Conservation (phyloP, 2,329 filamentous ascomycete genomes). For the Fusarium hainanense region DNA sequence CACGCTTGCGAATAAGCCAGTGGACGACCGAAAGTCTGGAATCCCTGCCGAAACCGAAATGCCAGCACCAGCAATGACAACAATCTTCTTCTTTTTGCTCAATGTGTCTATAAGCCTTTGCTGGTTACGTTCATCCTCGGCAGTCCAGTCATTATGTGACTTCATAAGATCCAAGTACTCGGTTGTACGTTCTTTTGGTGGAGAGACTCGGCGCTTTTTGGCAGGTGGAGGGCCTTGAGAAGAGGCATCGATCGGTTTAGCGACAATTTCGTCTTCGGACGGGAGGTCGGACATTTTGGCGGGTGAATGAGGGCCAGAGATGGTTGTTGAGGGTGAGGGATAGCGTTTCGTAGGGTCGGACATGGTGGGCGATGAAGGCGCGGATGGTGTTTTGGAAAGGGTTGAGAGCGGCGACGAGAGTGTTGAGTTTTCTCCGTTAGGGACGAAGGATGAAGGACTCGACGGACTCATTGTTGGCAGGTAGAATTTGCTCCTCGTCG, state of each 20-base stretch:
- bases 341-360: conserved; percentile 59
- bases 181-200: conserved; percentile 76
- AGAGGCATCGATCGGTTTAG: conserved; percentile 40
- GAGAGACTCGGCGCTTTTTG: conserved; percentile 78
- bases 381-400: conserved; percentile 64
- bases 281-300: conserved; percentile 57
- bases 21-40: conserved; percentile 93
- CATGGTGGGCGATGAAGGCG: conserved; percentile 58
- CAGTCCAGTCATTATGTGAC: conserved; percentile 60
- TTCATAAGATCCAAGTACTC: conserved; percentile 78
- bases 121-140: conserved; percentile 65
- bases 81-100: conserved; percentile 93
- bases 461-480: conserved; percentile 43
- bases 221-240: conserved; percentile 73
- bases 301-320: conserved; percentile 64
- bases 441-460: conserved; percentile 46
- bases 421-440: conserved; percentile 52
- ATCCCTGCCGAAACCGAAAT: conserved; percentile 98
- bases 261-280: conserved; percentile 49
- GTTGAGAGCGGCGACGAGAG: conserved; percentile 66
- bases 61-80: conserved; percentile 94
- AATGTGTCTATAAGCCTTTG: conserved; percentile 78
- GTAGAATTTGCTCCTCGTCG: conserved; percentile 23
- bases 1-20: conserved; percentile 87
- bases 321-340: conserved; percentile 63